Conservation (phyloP, 139 green algal genomes). For the Chlorella sp. region DNA sequence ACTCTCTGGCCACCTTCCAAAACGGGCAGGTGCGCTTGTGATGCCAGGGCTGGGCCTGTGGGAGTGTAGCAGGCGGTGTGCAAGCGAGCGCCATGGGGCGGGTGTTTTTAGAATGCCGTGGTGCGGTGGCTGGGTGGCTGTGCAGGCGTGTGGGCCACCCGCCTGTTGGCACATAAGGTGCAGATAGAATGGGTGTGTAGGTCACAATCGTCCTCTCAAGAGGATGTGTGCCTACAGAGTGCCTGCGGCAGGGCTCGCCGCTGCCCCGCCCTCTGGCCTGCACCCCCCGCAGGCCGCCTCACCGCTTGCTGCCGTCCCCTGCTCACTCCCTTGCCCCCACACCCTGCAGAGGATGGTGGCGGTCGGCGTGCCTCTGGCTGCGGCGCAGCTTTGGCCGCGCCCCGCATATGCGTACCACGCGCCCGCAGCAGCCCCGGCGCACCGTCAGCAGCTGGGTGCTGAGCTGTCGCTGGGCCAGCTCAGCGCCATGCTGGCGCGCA, state of each 20-base stretch:
- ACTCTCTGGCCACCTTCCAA: constrained; percentile 29
- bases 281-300: no score
- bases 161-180: no score
- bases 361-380: constrained; percentile 42
- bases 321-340: not conserved
- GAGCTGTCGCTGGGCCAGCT: constrained; percentile 24
- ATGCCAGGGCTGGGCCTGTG: no score
- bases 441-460: no score
- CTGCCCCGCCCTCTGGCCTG: not conserved
- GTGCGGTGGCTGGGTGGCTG: no score
- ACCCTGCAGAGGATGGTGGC: constrained; percentile 26
- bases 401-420: constrained; percentile 17
- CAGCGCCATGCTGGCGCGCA: not conserved
- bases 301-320: not conserved
- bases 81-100: no score
- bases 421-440: not conserved
- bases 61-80: no score
- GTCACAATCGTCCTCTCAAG: no score
- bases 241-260: not conserved
- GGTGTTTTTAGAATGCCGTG: no score
- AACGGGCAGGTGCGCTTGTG: constrained; percentile 28
- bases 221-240: no score
- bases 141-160: no score
- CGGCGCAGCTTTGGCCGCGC: constrained; percentile 33
- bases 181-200: no score